Conservation (phyloP, 1,139 yeast genomes). For the Geotrichum europaeum region DNA sequence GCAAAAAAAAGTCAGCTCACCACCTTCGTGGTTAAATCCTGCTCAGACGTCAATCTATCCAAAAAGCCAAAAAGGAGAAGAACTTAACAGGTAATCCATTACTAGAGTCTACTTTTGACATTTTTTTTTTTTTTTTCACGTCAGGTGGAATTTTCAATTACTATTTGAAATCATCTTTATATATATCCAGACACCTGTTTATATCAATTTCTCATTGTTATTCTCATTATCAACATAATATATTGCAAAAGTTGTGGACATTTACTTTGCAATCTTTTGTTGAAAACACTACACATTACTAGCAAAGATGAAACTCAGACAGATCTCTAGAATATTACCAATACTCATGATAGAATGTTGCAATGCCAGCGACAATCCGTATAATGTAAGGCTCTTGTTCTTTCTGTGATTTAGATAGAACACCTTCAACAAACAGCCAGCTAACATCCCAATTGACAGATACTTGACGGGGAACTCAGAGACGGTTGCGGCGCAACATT, state of each 20-base stretch:
- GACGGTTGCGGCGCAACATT: not conserved
- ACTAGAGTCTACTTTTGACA: not conserved
- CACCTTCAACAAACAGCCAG: not conserved
- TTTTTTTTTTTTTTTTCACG: not conserved
- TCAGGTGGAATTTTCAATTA: not conserved
- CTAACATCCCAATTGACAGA: constrained; percentile 14
- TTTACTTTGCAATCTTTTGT: not conserved
- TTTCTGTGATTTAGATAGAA: not conserved
- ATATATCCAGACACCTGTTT: not conserved
- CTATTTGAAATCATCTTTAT: not conserved
- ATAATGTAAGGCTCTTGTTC: not conserved
- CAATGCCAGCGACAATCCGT: not conserved
- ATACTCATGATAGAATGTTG: not conserved
- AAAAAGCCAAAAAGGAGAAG: not conserved
- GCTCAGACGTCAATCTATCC: not conserved
- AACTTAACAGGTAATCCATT: not conserved
- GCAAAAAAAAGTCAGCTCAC: not conserved
- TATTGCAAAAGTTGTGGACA: not conserved
- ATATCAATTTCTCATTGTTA: not conserved
- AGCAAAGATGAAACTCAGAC: not conserved
- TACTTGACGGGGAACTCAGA: not conserved
- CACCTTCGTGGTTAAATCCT: not conserved
- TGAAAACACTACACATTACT: not conserved
- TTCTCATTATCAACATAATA: not conserved
- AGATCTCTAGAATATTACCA: not conserved